phyloP scores from a whole-genome alignment of 306 rosid species.

The Trichosanthes cucumerina region DNA sequence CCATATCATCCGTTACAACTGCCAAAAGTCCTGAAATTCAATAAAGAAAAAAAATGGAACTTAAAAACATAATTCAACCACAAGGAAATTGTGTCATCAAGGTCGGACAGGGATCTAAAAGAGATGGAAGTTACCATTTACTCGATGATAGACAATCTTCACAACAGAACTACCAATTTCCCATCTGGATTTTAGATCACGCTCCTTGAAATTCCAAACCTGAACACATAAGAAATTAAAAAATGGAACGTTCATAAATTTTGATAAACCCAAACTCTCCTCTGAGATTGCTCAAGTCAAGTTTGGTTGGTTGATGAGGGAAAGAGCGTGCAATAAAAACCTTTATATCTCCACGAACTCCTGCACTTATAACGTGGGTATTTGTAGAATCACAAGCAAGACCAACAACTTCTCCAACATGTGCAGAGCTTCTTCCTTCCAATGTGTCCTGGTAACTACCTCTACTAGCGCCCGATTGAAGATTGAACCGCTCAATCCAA shows the following conservation, averaged over 20 bases:
- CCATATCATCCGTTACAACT: constrained; percentile 61
- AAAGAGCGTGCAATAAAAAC: constrained; percentile 12
- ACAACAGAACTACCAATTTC: constrained; percentile 59
- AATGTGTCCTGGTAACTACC: constrained; percentile 60
- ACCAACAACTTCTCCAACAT: constrained; percentile 86
- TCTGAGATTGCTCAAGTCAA: background rate
- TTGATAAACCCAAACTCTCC: background rate
- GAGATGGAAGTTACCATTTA: constrained; percentile 46
- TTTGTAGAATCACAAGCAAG: constrained; percentile 94
- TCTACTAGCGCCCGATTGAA: constrained; percentile 86
- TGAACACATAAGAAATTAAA: constrained; percentile 14
- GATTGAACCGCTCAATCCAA: constrained; percentile 90
- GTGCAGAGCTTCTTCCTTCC: constrained; percentile 53
- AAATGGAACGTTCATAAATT: constrained; percentile 13
- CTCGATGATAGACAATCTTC: constrained; percentile 72
- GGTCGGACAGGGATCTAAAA: background rate
- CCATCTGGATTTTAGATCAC: constrained; percentile 59
- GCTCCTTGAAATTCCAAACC: constrained; percentile 91
- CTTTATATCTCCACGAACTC: constrained; percentile 90
- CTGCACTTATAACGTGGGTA: constrained; percentile 80
- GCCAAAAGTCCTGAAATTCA: constrained; percentile 79
- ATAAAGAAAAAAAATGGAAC: background rate
- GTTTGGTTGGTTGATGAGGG: background rate
- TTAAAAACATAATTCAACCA: background rate
- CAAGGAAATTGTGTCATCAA: background rate